Evolutionary conservation across 768 basidiomycete genomes (phyloP).

Genomic region (Hypholoma fasciculare): DNA sequence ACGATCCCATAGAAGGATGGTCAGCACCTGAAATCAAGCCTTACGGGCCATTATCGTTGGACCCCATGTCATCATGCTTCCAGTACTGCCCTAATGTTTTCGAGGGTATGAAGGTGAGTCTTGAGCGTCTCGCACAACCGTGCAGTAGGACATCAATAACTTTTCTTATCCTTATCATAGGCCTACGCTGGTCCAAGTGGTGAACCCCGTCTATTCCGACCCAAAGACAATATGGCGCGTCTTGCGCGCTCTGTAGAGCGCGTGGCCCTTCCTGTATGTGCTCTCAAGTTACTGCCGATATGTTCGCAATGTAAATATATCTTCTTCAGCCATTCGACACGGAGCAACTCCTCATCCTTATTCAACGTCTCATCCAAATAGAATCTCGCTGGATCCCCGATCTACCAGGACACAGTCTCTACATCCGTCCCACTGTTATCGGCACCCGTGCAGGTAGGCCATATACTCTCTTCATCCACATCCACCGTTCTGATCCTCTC

Average conservation of each 20-base stretch:
- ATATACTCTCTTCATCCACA: conserved; percentile 41
- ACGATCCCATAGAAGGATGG: conserved; percentile 67
- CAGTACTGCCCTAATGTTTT: conserved; percentile 88
- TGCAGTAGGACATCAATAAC: not conserved
- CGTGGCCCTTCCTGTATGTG: conserved; percentile 68
- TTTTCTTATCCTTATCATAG: conserved; percentile 28
- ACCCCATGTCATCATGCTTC: conserved; percentile 75
- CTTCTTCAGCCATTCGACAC: conserved; percentile 64
- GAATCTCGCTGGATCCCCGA: conserved; percentile 88
- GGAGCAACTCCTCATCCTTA: conserved; percentile 64
- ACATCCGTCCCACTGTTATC: conserved; percentile 81
- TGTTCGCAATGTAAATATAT: not conserved
- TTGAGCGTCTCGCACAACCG: not conserved
- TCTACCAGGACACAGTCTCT: conserved; percentile 74
- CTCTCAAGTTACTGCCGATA: not conserved
- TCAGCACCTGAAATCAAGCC: conserved; percentile 72
- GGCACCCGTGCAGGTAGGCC: conserved; percentile 45
- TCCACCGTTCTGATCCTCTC: conserved; percentile 28
- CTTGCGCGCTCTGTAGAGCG: conserved; percentile 69
- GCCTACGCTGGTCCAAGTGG: conserved; percentile 76
- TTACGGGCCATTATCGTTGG: conserved; percentile 66
- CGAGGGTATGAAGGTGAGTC: conserved; percentile 76
- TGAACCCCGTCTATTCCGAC: conserved; percentile 76
- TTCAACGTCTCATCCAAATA: conserved; percentile 69
- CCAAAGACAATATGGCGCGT: conserved; percentile 83